Base-by-base conservation (phyloP, 1,139 yeast genomes). In the Groenewaldozyma auringiensis region DNA sequence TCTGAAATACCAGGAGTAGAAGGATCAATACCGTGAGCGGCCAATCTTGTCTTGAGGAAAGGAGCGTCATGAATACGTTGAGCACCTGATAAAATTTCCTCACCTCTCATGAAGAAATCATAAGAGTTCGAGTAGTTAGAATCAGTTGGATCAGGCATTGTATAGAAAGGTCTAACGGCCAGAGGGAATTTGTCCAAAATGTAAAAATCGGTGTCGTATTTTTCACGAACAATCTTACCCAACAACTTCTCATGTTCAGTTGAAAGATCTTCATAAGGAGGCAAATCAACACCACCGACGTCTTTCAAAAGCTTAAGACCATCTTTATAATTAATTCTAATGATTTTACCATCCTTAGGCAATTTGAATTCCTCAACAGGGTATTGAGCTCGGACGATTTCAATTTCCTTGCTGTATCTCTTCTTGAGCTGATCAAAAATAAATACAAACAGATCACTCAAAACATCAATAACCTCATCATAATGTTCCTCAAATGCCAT, bases 91-190 rank as follows among this genome's bases (percentile, higher is more conserved):
- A 92, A 74, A 60, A 92, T 92, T 71, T 92, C 99, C 73, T 92
- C 98, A 64, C 99, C 99, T 72, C 98, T 83, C 97, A 92, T 92
- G 75, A 94, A 94, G 81, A 94, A 92, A 73, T 92, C 99, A 66
- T 89, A 68, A 16, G 72, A 69, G 78, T 92, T 92, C 56, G 96
- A 88, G 72, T 88, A 88, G 60, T 82, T 76, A 54, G 95, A 79
- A 70, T 94, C 88, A 62, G 80, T 83, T 16, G 97, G 76, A 65
- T 89, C 96, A 52, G 98, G 97, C 98, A 94, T 92, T 48, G 99
- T 92, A 77, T 92, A 92, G 78, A 92, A 92, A 49, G 99, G 99
- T 73, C 99, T 83, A 48, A 88, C 78, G 27, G 86, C 94, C 62
- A 88, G 74, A 60, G 98, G 99, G 84, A 94, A 92, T 68, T 92